Percentiles rank a stretch among this genome's conserved stretches.
Evolutionary conservation across 2,329 filamentous ascomycete species (phyloP).

Genomic region (Colletotrichum incanum): DNA sequence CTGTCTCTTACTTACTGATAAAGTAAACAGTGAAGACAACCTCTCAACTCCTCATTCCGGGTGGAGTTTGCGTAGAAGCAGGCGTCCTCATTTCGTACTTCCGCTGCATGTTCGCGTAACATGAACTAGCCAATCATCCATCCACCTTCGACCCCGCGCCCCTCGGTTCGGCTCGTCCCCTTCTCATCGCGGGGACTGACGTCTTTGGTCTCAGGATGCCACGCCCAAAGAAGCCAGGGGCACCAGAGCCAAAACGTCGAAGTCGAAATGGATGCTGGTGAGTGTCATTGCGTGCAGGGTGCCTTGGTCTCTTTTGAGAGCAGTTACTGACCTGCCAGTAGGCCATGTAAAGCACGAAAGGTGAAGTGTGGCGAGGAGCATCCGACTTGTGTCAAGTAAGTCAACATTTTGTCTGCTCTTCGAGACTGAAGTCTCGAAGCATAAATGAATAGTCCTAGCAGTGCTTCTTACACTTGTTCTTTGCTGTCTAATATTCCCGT

Average conservation of each 20-base stretch:
- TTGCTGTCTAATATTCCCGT: neutral
- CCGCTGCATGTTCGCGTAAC: slow-evolving; percentile 38
- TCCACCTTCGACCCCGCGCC: slow-evolving; percentile 35
- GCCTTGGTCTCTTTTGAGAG: neutral
- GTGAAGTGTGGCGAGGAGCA: slow-evolving; percentile 85
- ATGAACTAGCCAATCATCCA: slow-evolving; percentile 40
- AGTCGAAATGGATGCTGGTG: slow-evolving; percentile 64
- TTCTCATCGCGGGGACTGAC: slow-evolving; percentile 27
- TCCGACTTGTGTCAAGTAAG: slow-evolving; percentile 77
- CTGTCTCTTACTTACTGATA: neutral
- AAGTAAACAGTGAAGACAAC: slow-evolving; percentile 23
- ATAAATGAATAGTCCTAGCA: neutral
- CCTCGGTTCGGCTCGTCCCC: slow-evolving; percentile 28
- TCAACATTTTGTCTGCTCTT: neutral
- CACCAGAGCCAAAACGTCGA: slow-evolving; percentile 61
- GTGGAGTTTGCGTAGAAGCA: slow-evolving; percentile 15
- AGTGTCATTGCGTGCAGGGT: slow-evolving; percentile 43
- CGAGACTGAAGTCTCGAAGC: neutral
- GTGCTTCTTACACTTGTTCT: neutral
- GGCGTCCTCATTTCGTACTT: slow-evolving; percentile 5
- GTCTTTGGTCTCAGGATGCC: slow-evolving; percentile 53
- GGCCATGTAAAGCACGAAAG: slow-evolving; percentile 84
- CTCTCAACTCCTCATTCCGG: neutral
- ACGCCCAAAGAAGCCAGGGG: slow-evolving; percentile 60
- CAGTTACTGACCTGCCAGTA: slow-evolving; percentile 52